Evolutionary conservation across 345 rosid genomes (phyloP), one percentile per base, ranked within the genome.

Genomic region (Sonneratia alba): DNA sequence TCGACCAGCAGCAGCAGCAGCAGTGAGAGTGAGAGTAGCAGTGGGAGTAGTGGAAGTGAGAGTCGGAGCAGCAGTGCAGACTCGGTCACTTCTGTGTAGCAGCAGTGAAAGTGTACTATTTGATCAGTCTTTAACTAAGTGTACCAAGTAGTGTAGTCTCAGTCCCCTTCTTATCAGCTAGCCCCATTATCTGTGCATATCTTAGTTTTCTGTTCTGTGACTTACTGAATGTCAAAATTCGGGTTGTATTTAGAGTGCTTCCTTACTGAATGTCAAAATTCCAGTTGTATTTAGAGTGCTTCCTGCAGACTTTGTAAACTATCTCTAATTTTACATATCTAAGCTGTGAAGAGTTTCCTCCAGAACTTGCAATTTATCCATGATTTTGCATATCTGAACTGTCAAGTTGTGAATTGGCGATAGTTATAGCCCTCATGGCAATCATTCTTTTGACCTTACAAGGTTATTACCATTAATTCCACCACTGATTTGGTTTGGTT

Each of bases 1-100:
- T 86, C 88, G 7, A 86, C 86, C 75, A 85, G 88, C 56, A 85
- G 85, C 8, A 78, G 81, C 19, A 83, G 83, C 0, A 81, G 88
- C 0, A 82, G 89, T 24, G 83, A 83, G 2, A 85, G 87, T 32
- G 76, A 77, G 45, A 83, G 82, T 0, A 79, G 70, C 21, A 78
- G 85, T 72, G 77, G 85, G 42, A 83, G 80, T 49, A 81, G 77
- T 67, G 75, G 79, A 61, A 79, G 87, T 51, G 77, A 75, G 36
- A 74, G 80, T 27, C 76, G 70, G 55, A 81, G 77, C 61, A 81
- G 79, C 43, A 75, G 77, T 53, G 86, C 72, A 19, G 81, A 78
- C 71, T 77, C 89, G 0, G 76, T 72, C 65, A 70, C 34, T 66
- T 85, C 89, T 37, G 61, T 83, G 51, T 84, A 75, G 70, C 64